These are phyloP conservation scores for Suhomyces prunicola DNA, from an alignment of 805 yeast genomes.

Conservation along the genomic window DNA sequence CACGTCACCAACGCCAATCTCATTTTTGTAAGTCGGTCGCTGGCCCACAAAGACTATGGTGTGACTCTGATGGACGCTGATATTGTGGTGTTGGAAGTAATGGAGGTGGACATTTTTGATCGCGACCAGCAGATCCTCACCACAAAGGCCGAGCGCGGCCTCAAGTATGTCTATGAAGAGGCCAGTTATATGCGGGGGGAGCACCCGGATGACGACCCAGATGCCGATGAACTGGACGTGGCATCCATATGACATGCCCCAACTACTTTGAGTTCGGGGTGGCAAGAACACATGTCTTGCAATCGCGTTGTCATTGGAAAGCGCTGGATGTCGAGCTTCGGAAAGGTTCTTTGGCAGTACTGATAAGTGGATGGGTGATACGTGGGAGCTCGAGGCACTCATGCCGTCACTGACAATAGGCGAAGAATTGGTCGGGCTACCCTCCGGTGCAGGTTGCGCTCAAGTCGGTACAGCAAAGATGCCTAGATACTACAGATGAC, in stretches of 20 bases:
- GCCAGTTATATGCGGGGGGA: background rate
- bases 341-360: no score
- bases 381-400: no score
- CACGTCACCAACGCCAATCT: conserved; percentile 26
- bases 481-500: no score
- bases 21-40: conserved; percentile 14
- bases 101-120: conserved; percentile 28
- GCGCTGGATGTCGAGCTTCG: no score
- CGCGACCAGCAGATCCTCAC: conserved; percentile 26
- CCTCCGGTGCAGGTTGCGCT: no score
- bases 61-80: background rate
- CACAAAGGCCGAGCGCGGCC: conserved; percentile 15
- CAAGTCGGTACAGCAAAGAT: no score
- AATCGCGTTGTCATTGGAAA: no score
- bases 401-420: no score
- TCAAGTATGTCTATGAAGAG: conserved; percentile 24
- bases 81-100: conserved; percentile 24
- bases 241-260: background rate
- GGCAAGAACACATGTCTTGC: no score
- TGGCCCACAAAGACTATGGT: conserved; percentile 1
- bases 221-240: background rate
- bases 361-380: no score
- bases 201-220: background rate
- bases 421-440: no score
- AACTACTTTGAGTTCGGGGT: no score